Evolutionary conservation across 1,139 yeast species (phyloP), one percentile per base, ranked within the genome.

Genomic region (Yamadazyma triangularis): DNA sequence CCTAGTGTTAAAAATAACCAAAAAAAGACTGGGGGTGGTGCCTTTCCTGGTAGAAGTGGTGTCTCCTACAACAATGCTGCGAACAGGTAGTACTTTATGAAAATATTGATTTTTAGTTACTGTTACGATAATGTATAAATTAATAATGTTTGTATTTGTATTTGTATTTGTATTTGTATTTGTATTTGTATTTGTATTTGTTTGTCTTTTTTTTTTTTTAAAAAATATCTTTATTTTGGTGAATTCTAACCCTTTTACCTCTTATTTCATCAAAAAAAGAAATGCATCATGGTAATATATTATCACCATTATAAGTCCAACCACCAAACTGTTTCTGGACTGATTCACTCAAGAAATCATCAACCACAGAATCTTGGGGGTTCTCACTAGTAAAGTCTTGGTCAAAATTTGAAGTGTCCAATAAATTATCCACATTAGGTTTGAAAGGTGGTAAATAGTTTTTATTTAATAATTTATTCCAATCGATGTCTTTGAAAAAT

Each of bases 301-400:
- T 57, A 35, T 73, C 78, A 8, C 91, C 96, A 34, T 86, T 87
- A 56, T 88, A 89, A 2, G 96, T 89, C 98, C 98, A 91, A 4
- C 98, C 97, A 29, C 96, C 97, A 68, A 91, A 91, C 60, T 91
- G 97, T 53, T 84, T 81, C 58, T 91, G 98, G 14, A 91, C 95
- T 44, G 89, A 78, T 48, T 85, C 95, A 55, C 87, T 85, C 59
- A 78, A 73, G 45, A 75, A 85, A 51, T 88, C 95, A 53, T 89
- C 95, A 15, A 89, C 96, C 9, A 91, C 97, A 36, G 95, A 84
- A 56, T 91, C 98, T 45, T 88, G 84, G 4, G 98, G 97, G 47
- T 83, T 79, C 50, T 91, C 97, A 49, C 72, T 81, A 8, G 98
- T 91, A 54, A 91, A 91, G 53, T 88, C 97, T 39, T 79, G 77